A percentile compares a stretch with the other conserved stretches of the same genome.
These are phyloP conservation scores for Hippophae gyantsensis DNA, from an alignment of 306 rosid genomes.

Conservation along the genomic window DNA sequence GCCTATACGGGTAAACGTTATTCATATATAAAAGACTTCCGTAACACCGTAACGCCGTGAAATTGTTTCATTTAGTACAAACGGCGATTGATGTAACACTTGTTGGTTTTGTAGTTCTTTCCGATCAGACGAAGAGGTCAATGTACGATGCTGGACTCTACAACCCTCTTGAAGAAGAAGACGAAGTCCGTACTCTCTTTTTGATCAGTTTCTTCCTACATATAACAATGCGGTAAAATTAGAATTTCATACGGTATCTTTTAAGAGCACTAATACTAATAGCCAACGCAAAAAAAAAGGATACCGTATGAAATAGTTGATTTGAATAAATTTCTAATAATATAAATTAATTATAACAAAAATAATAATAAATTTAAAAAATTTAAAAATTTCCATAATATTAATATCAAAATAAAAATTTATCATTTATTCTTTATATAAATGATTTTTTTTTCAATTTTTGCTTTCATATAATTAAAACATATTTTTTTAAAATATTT, in stretches of 20 bases:
- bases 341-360: too few relatives aligned
- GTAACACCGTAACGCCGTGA: conserved; percentile 4
- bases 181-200: conserved; percentile 42
- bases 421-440: too few relatives aligned
- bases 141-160: conserved; percentile 87
- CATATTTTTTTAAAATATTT: too few relatives aligned
- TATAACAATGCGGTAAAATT: conserved; percentile 6
- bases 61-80: not conserved
- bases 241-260: conserved; percentile 24
- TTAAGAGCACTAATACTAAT: not conserved
- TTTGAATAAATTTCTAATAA: too few relatives aligned
- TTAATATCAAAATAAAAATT: too few relatives aligned
- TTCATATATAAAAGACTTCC: not conserved
- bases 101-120: conserved; percentile 50
- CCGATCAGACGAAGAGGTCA: conserved; percentile 77
- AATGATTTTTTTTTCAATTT: too few relatives aligned
- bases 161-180: conserved; percentile 74
- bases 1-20: conserved; percentile 66
- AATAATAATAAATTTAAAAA: too few relatives aligned
- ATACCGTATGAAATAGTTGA: too few relatives aligned
- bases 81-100: not conserved
- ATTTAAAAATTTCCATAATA: too few relatives aligned
- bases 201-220: conserved; percentile 8
- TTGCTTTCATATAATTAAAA: too few relatives aligned
- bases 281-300: too few relatives aligned